Evolutionary conservation across 176 grass and related monocot genomes (phyloP).

Genomic region (Canna indica): DNA sequence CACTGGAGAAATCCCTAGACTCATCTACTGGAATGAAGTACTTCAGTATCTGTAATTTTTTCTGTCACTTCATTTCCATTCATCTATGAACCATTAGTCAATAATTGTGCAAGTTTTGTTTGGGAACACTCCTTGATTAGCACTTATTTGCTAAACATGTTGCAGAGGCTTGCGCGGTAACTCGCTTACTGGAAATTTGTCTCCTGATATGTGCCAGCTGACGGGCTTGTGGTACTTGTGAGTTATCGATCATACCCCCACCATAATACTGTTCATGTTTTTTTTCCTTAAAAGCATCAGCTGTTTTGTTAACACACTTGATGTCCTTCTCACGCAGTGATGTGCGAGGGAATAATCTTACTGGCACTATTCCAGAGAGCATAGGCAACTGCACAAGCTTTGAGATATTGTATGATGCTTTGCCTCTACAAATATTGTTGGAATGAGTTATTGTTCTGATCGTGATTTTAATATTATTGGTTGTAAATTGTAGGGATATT

Average conservation of each 20-base stretch:
- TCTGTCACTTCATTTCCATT: neutral
- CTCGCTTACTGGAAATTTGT: constrained; percentile 67
- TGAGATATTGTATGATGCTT: constrained; percentile 71
- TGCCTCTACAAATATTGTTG: neutral
- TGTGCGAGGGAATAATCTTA: constrained; percentile 94
- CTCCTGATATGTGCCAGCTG: constrained; percentile 92
- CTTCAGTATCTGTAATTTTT: constrained; percentile 77
- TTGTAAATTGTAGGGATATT: constrained; percentile 64
- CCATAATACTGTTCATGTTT: neutral
- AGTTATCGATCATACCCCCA: constrained; percentile 21
- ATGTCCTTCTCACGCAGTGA: constrained; percentile 45
- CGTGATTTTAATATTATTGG: neutral
- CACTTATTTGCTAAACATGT: constrained; percentile 12
- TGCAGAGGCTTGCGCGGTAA: constrained; percentile 84
- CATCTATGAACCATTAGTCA: neutral
- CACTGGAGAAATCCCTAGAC: constrained; percentile 74
- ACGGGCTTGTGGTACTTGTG: constrained; percentile 99
- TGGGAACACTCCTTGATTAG: neutral
- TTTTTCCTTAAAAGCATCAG: neutral
- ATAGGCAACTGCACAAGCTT: constrained; percentile 99
- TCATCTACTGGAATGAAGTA: constrained; percentile 99
- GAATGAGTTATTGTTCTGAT: no score
- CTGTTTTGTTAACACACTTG: constrained; percentile 4
- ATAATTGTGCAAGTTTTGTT: neutral
- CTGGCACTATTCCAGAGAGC: constrained; percentile 78